These are phyloP conservation scores for Globisporangium paddicum DNA, from an alignment of 352 stramenopile genomes.

Conservation along the genomic window DNA sequence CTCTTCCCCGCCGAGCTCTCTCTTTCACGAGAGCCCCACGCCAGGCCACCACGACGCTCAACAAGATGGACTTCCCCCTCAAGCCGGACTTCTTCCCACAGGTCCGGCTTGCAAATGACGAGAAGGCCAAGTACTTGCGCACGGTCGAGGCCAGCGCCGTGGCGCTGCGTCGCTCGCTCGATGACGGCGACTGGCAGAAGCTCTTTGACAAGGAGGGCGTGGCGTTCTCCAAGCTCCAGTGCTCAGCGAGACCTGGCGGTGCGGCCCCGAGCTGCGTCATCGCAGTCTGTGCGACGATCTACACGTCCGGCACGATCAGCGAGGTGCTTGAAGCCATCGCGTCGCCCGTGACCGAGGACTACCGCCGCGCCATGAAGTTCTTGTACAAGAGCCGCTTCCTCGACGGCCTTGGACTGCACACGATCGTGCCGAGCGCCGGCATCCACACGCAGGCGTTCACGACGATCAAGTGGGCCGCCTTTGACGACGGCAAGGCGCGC, in stretches of 20 bases:
- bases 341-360: constrained; percentile 59
- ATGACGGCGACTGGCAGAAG: constrained; percentile 55
- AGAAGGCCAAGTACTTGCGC: constrained; percentile 37
- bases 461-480: constrained; percentile 75
- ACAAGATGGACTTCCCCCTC: constrained; percentile 63
- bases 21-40: neutral
- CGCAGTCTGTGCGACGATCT: constrained; percentile 55
- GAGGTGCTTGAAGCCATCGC: constrained; percentile 65
- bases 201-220: constrained; percentile 50
- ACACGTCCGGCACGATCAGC: constrained; percentile 46
- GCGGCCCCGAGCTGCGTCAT: constrained; percentile 37
- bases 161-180: constrained; percentile 36
- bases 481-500: constrained; percentile 33
- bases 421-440: constrained; percentile 21
- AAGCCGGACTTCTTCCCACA: constrained; percentile 69
- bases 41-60: neutral
- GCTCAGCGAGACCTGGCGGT: neutral
- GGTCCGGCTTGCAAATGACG: constrained; percentile 40
- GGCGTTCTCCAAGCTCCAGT: constrained; percentile 53
- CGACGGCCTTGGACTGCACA: constrained; percentile 56
- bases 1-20: too few species aligned
- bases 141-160: constrained; percentile 37
- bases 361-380: constrained; percentile 62
- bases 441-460: constrained; percentile 44
- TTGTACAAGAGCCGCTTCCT: constrained; percentile 53